phyloP scores from a whole-genome alignment of 2,329 filamentous ascomycete species.

The Cladosporium velox region DNA sequence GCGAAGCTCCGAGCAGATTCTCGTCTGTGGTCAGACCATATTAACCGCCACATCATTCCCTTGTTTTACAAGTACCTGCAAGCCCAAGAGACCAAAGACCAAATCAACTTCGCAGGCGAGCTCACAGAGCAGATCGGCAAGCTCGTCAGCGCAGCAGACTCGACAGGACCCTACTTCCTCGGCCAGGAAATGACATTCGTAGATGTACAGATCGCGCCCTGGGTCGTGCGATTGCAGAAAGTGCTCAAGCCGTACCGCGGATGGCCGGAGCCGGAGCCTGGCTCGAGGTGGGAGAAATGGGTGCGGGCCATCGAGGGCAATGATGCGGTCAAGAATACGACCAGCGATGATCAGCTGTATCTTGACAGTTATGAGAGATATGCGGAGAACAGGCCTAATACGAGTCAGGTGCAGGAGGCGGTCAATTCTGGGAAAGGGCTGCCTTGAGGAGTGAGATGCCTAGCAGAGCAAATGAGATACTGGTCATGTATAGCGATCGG shows the following conservation, averaged over 20 bases:
- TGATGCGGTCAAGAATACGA: conserved; percentile 65
- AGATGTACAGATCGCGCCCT: conserved; percentile 74
- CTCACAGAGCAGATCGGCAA: conserved; percentile 67
- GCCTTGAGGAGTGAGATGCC: conserved; percentile 42
- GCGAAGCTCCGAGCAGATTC: conserved; percentile 71
- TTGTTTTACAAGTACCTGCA: conserved; percentile 74
- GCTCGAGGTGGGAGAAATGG: conserved; percentile 69
- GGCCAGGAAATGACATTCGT: conserved; percentile 63
- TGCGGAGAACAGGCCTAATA: conserved; percentile 63
- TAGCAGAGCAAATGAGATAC: neutral
- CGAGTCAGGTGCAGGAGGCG: conserved; percentile 59
- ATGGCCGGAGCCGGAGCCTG: conserved; percentile 65
- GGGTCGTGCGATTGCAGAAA: conserved; percentile 68
- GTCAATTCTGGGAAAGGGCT: conserved; percentile 59
- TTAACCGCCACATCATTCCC: conserved; percentile 75
- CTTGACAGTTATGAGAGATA: conserved; percentile 67
- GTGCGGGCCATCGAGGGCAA: conserved; percentile 68
- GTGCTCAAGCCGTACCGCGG: conserved; percentile 65
- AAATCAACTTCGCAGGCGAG: conserved; percentile 59
- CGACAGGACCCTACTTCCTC: conserved; percentile 69
- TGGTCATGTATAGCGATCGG: neutral
- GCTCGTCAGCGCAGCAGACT: conserved; percentile 58
- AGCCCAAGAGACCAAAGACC: conserved; percentile 61
- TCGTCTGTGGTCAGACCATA: conserved; percentile 78
- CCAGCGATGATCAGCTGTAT: conserved; percentile 66